Evolutionary conservation across 78 protist genomes (phyloP).

Genomic region (Dictyostelium intermedium): DNA sequence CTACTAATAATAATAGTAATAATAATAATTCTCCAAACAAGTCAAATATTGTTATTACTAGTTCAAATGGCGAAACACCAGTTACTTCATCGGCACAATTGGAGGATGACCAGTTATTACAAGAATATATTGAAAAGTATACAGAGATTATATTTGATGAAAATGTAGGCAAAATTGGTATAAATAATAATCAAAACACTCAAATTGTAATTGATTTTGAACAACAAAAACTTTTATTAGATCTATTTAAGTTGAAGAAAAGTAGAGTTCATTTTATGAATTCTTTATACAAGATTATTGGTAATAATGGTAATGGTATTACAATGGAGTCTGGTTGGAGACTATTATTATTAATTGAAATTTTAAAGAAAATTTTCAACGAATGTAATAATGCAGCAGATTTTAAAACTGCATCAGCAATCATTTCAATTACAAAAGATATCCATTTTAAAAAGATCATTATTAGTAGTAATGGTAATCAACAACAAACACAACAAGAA

Average conservation of each 20-base stretch:
- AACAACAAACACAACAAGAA: slow-evolving; percentile 17
- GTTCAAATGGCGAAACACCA: neutral
- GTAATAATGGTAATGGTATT: neutral
- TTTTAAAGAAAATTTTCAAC: slow-evolving; percentile 23
- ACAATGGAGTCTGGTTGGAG: slow-evolving; percentile 20
- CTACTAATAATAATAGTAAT: neutral
- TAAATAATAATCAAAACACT: neutral
- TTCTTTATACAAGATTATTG: neutral
- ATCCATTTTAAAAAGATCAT: neutral
- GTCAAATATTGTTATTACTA: neutral
- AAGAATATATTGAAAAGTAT: slow-evolving; percentile 48
- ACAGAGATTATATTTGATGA: slow-evolving; percentile 38
- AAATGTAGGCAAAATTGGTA: neutral
- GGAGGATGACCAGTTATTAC: slow-evolving; percentile 27
- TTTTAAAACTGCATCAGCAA: slow-evolving; percentile 39
- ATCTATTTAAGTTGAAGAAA: slow-evolving; percentile 8
- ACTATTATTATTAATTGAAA: slow-evolving; percentile 24
- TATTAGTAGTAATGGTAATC: slow-evolving; percentile 6
- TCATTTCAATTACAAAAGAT: slow-evolving; percentile 11
- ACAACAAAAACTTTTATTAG: slow-evolving; percentile 47
- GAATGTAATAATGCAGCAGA: slow-evolving; percentile 64
- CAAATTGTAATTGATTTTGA: slow-evolving; percentile 1
- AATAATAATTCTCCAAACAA: neutral
- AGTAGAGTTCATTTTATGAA: slow-evolving; percentile 41
- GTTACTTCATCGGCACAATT: neutral